Conservation (phyloP, 768 basidiomycete species). For the Mycena polygramma region DNA sequence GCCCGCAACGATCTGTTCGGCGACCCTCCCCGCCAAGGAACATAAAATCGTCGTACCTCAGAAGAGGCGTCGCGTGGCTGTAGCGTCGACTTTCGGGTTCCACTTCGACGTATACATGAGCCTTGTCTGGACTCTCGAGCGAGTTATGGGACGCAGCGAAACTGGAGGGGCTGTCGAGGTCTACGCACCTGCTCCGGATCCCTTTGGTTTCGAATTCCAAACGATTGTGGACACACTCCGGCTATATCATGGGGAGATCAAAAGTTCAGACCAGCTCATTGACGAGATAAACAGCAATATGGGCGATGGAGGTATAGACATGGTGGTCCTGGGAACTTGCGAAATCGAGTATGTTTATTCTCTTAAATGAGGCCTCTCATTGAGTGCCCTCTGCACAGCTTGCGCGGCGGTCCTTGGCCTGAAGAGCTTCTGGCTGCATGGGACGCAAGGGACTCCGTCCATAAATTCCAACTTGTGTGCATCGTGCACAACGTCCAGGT, state of each 20-base stretch:
- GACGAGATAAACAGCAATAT: conserved; percentile 40
- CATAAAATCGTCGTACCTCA: conserved; percentile 18
- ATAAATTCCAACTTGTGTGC: conserved; percentile 59
- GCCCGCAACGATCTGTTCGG: neutral
- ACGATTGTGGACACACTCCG: conserved; percentile 47
- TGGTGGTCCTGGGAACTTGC: conserved; percentile 60
- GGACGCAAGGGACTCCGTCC: conserved; percentile 49
- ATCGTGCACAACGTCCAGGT: conserved; percentile 54
- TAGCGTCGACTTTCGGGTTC: conserved; percentile 51
- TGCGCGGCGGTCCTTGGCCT: conserved; percentile 42
- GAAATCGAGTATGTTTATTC: conserved; percentile 53
- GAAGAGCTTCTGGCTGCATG: conserved; percentile 49
- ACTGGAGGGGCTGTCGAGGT: conserved; percentile 45
- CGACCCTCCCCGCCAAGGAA: neutral
- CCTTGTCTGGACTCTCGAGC: conserved; percentile 49
- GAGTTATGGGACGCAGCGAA: conserved; percentile 41
- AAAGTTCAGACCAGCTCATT: conserved; percentile 44
- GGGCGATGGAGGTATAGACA: conserved; percentile 47
- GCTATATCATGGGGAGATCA: conserved; percentile 48
- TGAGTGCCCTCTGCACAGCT: conserved; percentile 24
- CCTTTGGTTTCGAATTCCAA: conserved; percentile 50
- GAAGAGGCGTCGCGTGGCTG: conserved; percentile 46
- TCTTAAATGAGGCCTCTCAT: neutral
- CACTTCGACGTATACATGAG: conserved; percentile 57
- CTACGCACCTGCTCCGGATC: conserved; percentile 42